Conservation (phyloP, 2,329 filamentous ascomycete genomes). For the Colletotrichum sp. region DNA sequence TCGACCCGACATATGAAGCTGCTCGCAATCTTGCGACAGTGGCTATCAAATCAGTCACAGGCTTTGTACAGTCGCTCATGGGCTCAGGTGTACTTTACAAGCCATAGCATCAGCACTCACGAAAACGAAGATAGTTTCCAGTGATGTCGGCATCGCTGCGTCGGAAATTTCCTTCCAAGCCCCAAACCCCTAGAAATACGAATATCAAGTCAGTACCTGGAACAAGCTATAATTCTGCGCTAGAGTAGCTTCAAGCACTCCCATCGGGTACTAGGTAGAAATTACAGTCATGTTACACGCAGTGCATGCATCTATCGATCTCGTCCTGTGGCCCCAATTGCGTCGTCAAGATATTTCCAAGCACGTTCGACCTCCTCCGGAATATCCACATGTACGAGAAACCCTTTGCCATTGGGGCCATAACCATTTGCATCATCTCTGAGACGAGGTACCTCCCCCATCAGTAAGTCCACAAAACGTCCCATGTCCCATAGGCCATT, state of each 20-base stretch:
- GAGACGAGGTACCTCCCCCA: constrained; percentile 48
- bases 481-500: constrained; percentile 38
- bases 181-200: not conserved
- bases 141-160: not conserved
- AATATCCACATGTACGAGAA: constrained; percentile 48
- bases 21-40: not conserved
- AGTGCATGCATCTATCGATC: not conserved
- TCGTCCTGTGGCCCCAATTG: not conserved
- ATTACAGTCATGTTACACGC: not conserved
- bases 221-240: not conserved
- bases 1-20: not conserved
- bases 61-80: not conserved
- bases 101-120: not conserved
- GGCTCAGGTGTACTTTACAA: not conserved
- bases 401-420: constrained; percentile 46
- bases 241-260: not conserved
- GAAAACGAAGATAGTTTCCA: not conserved
- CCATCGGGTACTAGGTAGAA: not conserved
- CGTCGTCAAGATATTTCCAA: constrained; percentile 26
- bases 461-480: constrained; percentile 45
- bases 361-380: constrained; percentile 38
- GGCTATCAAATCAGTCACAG: not conserved
- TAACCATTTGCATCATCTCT: constrained; percentile 47
- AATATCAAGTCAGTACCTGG: not conserved
- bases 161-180: not conserved